Percentiles rank a stretch among this genome's conserved stretches.
Evolutionary conservation across 192 early-diverging fungal genomes (phyloP).

Genomic region (Neocallimastix lanati): DNA sequence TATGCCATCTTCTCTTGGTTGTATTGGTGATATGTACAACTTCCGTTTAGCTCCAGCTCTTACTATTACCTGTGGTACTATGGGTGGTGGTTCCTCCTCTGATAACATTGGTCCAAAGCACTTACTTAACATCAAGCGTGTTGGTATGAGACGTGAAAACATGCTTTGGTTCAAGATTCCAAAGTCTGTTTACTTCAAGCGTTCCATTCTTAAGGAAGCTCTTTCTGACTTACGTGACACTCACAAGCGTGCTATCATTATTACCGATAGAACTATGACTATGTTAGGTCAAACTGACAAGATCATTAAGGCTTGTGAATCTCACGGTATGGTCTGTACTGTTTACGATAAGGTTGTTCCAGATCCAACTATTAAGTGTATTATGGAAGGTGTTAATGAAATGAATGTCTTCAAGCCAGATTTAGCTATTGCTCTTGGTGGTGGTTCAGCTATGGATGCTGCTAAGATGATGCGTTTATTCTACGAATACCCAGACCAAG

Average conservation of each 20-base stretch:
- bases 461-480: constrained; percentile 4
- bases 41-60: neutral
- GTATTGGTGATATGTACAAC: neutral
- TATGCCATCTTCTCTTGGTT: neutral
- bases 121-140: neutral
- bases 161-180: neutral
- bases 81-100: neutral
- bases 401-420: neutral
- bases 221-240: neutral
- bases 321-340: neutral
- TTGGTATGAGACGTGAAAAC: neutral
- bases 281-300: neutral
- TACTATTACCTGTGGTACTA: neutral
- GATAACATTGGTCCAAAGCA: neutral
- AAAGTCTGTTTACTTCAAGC: neutral
- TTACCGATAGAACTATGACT: neutral
- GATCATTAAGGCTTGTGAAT: neutral
- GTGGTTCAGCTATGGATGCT: constrained; percentile 3
- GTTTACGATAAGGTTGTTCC: constrained; percentile 1
- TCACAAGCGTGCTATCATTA: neutral
- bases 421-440: constrained; percentile 2
- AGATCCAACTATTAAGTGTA: constrained; percentile 3
- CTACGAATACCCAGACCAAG: neutral
- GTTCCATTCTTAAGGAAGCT: neutral
- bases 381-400: neutral